Evolutionary conservation across 352 stramenopile species (phyloP), one percentile per base, ranked within the genome.

Genomic region (Phytophthora gonapodyides): DNA sequence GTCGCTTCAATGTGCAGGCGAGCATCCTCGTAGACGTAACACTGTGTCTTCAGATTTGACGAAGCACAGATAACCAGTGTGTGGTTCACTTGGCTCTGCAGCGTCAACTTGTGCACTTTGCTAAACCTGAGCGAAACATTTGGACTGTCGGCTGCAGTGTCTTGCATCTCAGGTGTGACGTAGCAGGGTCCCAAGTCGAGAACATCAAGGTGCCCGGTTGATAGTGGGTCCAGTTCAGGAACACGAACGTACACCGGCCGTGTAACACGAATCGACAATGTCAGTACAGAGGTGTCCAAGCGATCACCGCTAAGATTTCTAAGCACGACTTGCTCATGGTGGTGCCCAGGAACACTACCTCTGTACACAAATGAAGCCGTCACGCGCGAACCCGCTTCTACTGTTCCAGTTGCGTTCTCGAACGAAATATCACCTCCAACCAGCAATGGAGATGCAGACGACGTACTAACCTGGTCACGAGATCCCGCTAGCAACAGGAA

Each of bases 1-100:
- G 76, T 84, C 10, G 86, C 88, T 58, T 96, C 86, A 35, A 73
- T 76, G 57, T 89, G 76, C 12, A 96, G 49, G 5, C 75, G 74
- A 11, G 60, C 68, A 44, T 96, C 86, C 61, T 94, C 84, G 45
- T 88, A 96, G 6, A 96, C 85, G 49, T 95, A 96, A 55, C 88
- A 96, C 61, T 96, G 88, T 6, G 84, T 96, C 64, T 93, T 94
- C 45, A 96, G 52, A 61, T 96, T 96, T 12, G 86, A 94, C 16
- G 84, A 93, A 15, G 88, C 84, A 56, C 75, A 92, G 15, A 96
- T 49, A 33, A 95, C 57, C 24, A 96, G 64, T 2, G 78, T 71
- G 50, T 94, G 77, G 5, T 76, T 64, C 5, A 96, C 87, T 75
- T 96, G 85, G 57, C 82, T 94, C 24, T 87, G 68, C 19, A 96